Conservation (phyloP, 129 eudicot genomes). For the Lactuca saligna region DNA sequence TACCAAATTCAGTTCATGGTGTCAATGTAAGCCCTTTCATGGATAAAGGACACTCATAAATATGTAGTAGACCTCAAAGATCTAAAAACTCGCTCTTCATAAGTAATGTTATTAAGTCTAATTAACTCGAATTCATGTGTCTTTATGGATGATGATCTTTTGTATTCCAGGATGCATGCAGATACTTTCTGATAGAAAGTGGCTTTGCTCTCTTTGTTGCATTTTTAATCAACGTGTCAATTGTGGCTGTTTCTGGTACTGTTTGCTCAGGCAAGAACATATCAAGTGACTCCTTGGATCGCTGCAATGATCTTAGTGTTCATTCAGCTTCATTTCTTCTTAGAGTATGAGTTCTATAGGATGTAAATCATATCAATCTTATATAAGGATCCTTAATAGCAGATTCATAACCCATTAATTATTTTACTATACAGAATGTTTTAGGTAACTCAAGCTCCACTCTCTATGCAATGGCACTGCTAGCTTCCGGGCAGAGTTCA, state of each 20-base stretch:
- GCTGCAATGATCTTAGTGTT: conserved; percentile 64
- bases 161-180: conserved; percentile 79
- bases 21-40: conserved; percentile 54
- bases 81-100: too few species aligned
- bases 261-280: conserved; percentile 59
- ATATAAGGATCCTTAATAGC: neutral
- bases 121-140: neutral
- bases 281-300: conserved; percentile 34
- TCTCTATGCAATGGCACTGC: conserved; percentile 71
- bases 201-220: conserved; percentile 86
- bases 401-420: neutral
- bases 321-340: conserved; percentile 88
- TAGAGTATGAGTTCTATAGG: conserved; percentile 36
- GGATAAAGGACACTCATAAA: conserved; percentile 10
- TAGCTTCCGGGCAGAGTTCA: conserved; percentile 99
- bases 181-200: conserved; percentile 76
- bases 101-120: neutral
- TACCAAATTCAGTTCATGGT: conserved; percentile 69
- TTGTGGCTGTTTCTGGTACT: conserved; percentile 85
- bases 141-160: neutral
- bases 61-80: neutral
- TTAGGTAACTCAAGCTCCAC: conserved; percentile 82
- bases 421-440: conserved; percentile 57
- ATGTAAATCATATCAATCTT: neutral
- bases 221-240: conserved; percentile 69